Base-by-base conservation (phyloP, 768 basidiomycete species). In the Rhizopogon roseolus region DNA sequence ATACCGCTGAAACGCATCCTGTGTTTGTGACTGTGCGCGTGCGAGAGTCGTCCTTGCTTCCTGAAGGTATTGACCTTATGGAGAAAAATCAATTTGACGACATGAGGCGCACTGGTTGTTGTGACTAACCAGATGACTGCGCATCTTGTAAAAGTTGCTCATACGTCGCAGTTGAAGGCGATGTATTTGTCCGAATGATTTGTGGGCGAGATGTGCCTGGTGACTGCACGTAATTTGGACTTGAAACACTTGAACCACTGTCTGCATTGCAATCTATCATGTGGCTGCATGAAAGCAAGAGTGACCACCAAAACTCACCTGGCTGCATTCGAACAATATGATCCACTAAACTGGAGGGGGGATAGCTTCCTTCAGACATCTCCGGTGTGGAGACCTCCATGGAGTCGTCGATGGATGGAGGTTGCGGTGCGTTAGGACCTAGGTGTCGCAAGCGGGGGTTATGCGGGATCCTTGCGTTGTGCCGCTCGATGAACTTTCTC, bases 401-500 rank as follows among this genome's bases (percentile, higher is more conserved):
- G 36, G 67, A 60, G 4, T 69, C 68, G 45, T 69, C 68, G 55
- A 71, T 66, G 53, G 64, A 67, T 16, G 69, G 57, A 14, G 60
- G 69, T 41, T 69, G 68, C 6, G 54, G 40, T 48, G 60, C 64
- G 44, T 53, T 57, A 44, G 69, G 64, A 41, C 68, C 68, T 50
- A 69, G 68, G 56, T 84, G 84, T 54, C 89, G 84, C 41, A 91
- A 77, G 39, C 88, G 84, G 49, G 89, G 89, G 63, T 91, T 90
- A 65, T 91, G 89, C 50, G 87, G 81, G 40, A 89, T 80, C 38
- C 82, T 81, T n/a, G 82, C 76, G 6, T 82, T 78, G 64, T 91
- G 88, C 52, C 89, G 78, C 64, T 90, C 89, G 62, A 91, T 82
- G 66, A 91, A 91, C 70, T 86, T 88, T 57, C 87, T 82, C 42